Percentiles rank a stretch among this genome's conserved stretches.
Conservation (phyloP, 2,329 filamentous ascomycete genomes). For the Sporothrix dimorphospora region DNA sequence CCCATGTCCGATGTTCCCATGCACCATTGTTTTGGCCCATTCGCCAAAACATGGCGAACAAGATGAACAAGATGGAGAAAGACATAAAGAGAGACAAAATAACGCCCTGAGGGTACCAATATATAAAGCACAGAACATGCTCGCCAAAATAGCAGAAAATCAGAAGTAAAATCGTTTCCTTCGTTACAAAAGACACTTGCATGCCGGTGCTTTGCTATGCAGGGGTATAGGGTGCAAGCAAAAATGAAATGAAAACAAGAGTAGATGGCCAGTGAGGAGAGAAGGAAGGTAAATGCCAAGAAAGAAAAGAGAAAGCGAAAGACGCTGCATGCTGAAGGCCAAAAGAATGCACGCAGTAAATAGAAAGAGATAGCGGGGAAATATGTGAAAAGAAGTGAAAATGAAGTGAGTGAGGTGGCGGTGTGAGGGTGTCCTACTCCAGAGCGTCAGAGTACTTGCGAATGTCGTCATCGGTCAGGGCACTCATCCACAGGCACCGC, state of each 20-base stretch:
- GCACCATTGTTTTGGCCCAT: not conserved
- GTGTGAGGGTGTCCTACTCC: slow-evolving; percentile 41
- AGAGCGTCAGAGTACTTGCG: slow-evolving; percentile 55
- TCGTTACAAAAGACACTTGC: slow-evolving; percentile 13
- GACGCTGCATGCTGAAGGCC: not conserved
- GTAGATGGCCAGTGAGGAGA: not conserved
- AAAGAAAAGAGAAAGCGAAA: not conserved
- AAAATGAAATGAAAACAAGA: slow-evolving; percentile 40
- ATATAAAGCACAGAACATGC: slow-evolving; percentile 9
- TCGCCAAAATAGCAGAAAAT: not conserved
- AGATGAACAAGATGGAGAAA: not conserved
- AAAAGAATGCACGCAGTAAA: not conserved
- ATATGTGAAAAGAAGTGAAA: not conserved
- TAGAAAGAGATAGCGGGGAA: not conserved
- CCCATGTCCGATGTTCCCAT: not conserved
- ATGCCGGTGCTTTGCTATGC: slow-evolving; percentile 20
- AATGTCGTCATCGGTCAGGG: slow-evolving; percentile 76
- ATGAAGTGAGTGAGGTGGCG: not conserved
- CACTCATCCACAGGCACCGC: slow-evolving; percentile 83
- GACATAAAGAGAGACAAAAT: not conserved
- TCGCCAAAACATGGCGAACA: not conserved
- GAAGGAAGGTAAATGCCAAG: not conserved
- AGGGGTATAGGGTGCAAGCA: slow-evolving; percentile 25
- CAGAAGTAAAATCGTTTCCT: slow-evolving; percentile 9
- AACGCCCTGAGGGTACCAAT: not conserved